Conservation (phyloP, 805 yeast genomes). For the Wickerhamomyces chambardii region DNA sequence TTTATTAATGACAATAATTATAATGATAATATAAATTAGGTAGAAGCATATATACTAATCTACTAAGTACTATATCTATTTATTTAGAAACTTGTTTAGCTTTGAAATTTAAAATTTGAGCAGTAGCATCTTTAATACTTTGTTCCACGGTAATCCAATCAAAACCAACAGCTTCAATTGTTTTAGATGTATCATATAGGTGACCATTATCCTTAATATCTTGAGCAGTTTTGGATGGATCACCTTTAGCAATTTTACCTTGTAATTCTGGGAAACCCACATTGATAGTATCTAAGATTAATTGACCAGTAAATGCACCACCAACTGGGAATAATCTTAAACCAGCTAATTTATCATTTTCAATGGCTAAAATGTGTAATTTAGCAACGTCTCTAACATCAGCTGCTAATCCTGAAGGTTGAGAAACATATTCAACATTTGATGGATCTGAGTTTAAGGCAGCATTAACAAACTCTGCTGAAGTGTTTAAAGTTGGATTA, state of each 20-base stretch:
- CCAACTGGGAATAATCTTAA: conserved; percentile 22
- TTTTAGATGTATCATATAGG: conserved; percentile 9
- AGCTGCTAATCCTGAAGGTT: conserved; percentile 13
- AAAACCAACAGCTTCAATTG: conserved; percentile 10
- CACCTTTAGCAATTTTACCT: conserved; percentile 32
- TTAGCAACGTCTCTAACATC: conserved; percentile 41
- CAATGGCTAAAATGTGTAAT: conserved; percentile 32
- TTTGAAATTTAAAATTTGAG: conserved; percentile 21
- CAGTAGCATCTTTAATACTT: conserved; percentile 31
- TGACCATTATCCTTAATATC: conserved; percentile 4
- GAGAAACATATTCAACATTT: conserved; percentile 12
- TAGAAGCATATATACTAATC: too few relatives aligned
- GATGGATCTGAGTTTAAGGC: conserved; percentile 17
- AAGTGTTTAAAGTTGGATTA: conserved; percentile 30
- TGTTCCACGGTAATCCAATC: conserved; percentile 27
- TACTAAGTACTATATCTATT: too few relatives aligned
- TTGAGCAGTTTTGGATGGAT: conserved; percentile 20
- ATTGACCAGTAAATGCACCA: conserved; percentile 15
- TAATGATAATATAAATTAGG: too few relatives aligned
- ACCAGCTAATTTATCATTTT: conserved; percentile 10
- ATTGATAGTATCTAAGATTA: conserved; percentile 16
- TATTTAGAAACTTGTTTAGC: background rate
- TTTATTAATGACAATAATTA: too few relatives aligned
- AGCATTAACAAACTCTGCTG: conserved; percentile 27
- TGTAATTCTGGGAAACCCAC: conserved; percentile 30